phyloP scores from a whole-genome alignment of 495 filamentous ascomycete genomes.

The Penicillium argentinense region DNA sequence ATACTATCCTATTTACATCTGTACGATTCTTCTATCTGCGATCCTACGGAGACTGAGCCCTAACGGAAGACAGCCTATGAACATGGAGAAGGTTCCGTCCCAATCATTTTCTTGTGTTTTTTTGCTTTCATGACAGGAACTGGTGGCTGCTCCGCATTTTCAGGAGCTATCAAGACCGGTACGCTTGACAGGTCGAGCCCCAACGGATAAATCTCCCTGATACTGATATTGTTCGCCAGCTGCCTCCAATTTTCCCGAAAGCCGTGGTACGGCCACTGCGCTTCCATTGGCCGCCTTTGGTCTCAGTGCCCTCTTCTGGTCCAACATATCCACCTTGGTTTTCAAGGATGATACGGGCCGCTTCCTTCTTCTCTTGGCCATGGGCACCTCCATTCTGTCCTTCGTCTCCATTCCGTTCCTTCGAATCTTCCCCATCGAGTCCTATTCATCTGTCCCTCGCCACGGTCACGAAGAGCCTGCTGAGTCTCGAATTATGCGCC shows the following conservation, averaged over 20 bases:
- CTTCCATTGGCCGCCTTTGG: constrained; percentile 92
- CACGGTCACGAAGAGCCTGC: constrained; percentile 34
- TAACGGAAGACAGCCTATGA: constrained; percentile 43
- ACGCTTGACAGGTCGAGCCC: not conserved
- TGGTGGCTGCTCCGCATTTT: constrained; percentile 85
- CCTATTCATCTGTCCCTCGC: constrained; percentile 66
- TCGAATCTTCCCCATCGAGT: constrained; percentile 60
- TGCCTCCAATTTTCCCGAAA: constrained; percentile 87
- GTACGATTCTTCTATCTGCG: constrained; percentile 34
- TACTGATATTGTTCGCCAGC: constrained; percentile 41
- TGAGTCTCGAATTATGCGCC: constrained; percentile 61
- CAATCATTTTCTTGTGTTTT: constrained; percentile 70
- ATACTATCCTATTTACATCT: constrained; percentile 75
- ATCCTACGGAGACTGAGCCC: not conserved
- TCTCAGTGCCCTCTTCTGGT: constrained; percentile 95
- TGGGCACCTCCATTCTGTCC: constrained; percentile 74
- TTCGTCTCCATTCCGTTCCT: constrained; percentile 80
- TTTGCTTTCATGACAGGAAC: constrained; percentile 82
- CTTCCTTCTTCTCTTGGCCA: constrained; percentile 76
- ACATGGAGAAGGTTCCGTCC: constrained; percentile 55
- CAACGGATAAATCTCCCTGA: not conserved
- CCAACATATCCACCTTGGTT: constrained; percentile 68
- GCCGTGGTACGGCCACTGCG: constrained; percentile 90
- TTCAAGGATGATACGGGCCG: constrained; percentile 82
- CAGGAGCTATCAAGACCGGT: constrained; percentile 78